A percentile compares a stretch with the other conserved stretches of the same genome.
phyloP scores from a whole-genome alignment of 192 early-diverging fungal species.

The Globomyces pollinis-pini region DNA sequence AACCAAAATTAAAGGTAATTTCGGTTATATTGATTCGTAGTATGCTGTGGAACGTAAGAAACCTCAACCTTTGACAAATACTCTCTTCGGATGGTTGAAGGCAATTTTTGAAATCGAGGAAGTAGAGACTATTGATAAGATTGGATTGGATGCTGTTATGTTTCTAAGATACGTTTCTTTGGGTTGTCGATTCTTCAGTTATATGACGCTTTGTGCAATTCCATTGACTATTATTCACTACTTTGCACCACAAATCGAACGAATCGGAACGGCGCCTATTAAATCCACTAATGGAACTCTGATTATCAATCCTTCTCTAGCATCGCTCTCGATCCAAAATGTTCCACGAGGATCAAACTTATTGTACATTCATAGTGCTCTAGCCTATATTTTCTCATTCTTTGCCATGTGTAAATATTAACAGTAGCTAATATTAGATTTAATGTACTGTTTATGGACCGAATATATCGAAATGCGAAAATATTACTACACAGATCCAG shows the following conservation, averaged over 20 bases:
- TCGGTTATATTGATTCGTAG: too few relatives aligned
- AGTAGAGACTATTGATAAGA: slow-evolving; percentile 17
- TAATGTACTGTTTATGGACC: slow-evolving; percentile 27
- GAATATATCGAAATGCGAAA: slow-evolving; percentile 22
- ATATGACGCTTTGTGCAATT: slow-evolving; percentile 16
- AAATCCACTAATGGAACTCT: too few relatives aligned
- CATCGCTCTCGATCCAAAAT: slow-evolving; percentile 23
- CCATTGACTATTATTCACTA: slow-evolving; percentile 21
- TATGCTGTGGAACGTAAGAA: slow-evolving; percentile 27
- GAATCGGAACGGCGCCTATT: too few relatives aligned
- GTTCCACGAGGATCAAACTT: slow-evolving; percentile 12
- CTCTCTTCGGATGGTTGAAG: slow-evolving; percentile 27
- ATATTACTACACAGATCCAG: slow-evolving; percentile 15
- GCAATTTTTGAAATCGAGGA: slow-evolving; percentile 24
- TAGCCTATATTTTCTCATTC: slow-evolving; percentile 26
- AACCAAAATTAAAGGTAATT: slow-evolving; percentile 29
- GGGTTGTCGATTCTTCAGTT: slow-evolving; percentile 20
- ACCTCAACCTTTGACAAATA: slow-evolving; percentile 15
- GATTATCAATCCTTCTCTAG: slow-evolving; percentile 20
- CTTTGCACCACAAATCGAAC: slow-evolving; percentile 14
- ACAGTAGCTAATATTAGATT: too few relatives aligned
- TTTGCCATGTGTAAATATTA: too few relatives aligned
- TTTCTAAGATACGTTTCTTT: slow-evolving; percentile 35
- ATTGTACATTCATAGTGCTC: slow-evolving; percentile 24
- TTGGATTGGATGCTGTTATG: slow-evolving; percentile 44